These are phyloP conservation scores for Suillus subaureus DNA, from an alignment of 768 basidiomycete genomes.

Conservation along the genomic window DNA sequence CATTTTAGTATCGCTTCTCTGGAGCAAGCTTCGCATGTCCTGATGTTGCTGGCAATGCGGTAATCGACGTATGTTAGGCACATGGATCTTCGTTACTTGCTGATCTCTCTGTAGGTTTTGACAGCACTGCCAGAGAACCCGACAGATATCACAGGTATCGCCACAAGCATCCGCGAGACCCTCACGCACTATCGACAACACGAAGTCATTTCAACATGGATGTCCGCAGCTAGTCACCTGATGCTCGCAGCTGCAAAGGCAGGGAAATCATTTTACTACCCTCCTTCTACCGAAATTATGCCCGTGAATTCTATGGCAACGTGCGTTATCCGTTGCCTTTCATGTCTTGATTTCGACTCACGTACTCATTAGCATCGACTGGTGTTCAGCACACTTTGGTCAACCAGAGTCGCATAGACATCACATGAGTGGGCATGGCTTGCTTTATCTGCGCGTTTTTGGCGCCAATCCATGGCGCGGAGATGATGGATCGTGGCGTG, in stretches of 20 bases:
- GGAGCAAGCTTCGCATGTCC: slow-evolving; percentile 20
- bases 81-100: background rate
- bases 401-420: slow-evolving; percentile 19
- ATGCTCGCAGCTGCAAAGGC: slow-evolving; percentile 24
- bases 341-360: background rate
- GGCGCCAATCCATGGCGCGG: slow-evolving; percentile 25
- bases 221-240: slow-evolving; percentile 17
- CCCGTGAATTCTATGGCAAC: slow-evolving; percentile 24
- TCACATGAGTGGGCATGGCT: slow-evolving; percentile 16
- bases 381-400: slow-evolving; percentile 25
- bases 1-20: slow-evolving; percentile 21
- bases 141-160: slow-evolving; percentile 20
- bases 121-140: slow-evolving; percentile 13
- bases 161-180: slow-evolving; percentile 19
- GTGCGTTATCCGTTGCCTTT: slow-evolving; percentile 14
- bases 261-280: slow-evolving; percentile 17
- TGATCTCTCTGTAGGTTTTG: slow-evolving; percentile 11
- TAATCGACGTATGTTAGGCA: slow-evolving; percentile 21
- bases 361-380: slow-evolving; percentile 20
- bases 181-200: slow-evolving; percentile 18
- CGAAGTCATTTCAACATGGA: slow-evolving; percentile 20
- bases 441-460: slow-evolving; percentile 26
- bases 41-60: slow-evolving; percentile 22
- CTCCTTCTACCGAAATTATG: slow-evolving; percentile 9
- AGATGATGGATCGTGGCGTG: slow-evolving; percentile 15